Evolutionary conservation across 2,329 filamentous ascomycete genomes (phyloP).

Genomic region (Fusarium chaquense): DNA sequence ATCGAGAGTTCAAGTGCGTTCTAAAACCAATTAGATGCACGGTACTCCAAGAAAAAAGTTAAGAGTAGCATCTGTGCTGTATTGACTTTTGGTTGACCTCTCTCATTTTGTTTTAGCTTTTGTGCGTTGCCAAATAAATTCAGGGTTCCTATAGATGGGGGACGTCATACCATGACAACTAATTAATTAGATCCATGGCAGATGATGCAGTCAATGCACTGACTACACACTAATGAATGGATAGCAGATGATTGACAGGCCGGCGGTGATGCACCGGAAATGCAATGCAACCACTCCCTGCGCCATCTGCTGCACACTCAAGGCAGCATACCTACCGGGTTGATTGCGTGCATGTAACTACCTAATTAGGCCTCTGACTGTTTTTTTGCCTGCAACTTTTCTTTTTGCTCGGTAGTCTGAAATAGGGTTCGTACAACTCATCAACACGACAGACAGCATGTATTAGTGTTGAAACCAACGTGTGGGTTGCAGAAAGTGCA

Average conservation of each 20-base stretch:
- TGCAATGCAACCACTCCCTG: slow-evolving; percentile 34
- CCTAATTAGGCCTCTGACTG: neutral
- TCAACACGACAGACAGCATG: slow-evolving; percentile 1
- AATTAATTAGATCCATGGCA: slow-evolving; percentile 5
- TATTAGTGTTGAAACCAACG: slow-evolving; percentile 2
- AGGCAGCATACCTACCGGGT: neutral
- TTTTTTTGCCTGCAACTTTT: neutral
- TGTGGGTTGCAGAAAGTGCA: slow-evolving; percentile 21
- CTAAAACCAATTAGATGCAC: slow-evolving; percentile 3
- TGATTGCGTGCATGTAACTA: slow-evolving; percentile 1
- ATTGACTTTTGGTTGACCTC: slow-evolving; percentile 6
- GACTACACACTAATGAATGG: neutral
- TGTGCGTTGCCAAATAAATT: slow-evolving; percentile 1
- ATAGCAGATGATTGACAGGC: slow-evolving; percentile 11
- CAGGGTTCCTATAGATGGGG: slow-evolving; percentile 9
- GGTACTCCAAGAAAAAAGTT: slow-evolving; percentile 2
- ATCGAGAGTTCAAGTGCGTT: slow-evolving; percentile 2
- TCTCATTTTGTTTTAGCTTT: neutral
- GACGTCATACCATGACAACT: slow-evolving; percentile 17
- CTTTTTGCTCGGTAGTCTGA: neutral
- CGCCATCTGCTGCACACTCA: slow-evolving; percentile 10
- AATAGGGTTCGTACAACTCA: slow-evolving; percentile 28
- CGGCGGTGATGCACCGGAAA: slow-evolving; percentile 27
- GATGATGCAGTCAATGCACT: slow-evolving; percentile 12
- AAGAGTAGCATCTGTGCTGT: neutral